Conservation (phyloP, 805 yeast genomes). For the Candida endomychidarum region DNA sequence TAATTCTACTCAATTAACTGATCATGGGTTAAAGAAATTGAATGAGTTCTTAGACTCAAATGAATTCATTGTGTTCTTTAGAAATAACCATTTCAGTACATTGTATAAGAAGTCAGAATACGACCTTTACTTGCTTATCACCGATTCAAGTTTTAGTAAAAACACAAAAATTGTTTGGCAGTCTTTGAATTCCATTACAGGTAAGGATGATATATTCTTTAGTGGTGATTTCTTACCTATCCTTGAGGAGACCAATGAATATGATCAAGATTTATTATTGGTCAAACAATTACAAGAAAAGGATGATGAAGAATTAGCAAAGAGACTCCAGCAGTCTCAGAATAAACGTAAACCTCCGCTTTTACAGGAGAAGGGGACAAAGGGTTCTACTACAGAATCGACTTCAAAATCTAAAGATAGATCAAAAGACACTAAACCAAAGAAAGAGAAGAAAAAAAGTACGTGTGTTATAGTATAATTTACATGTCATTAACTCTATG, state of each 20-base stretch:
- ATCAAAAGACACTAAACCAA: slow-evolving; percentile 8
- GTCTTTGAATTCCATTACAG: slow-evolving; percentile 62
- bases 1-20: slow-evolving; percentile 76
- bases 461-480: slow-evolving; percentile 24
- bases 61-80: slow-evolving; percentile 68
- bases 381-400: too few species aligned
- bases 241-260: slow-evolving; percentile 18
- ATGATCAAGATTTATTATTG: slow-evolving; percentile 28
- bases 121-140: slow-evolving; percentile 62
- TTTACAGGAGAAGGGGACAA: slow-evolving; percentile 1
- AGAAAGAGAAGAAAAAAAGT: slow-evolving; percentile 17
- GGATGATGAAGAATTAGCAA: slow-evolving; percentile 55
- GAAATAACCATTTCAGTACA: slow-evolving; percentile 88
- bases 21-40: slow-evolving; percentile 56
- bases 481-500: slow-evolving; percentile 6
- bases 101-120: slow-evolving; percentile 50
- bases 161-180: slow-evolving; percentile 76
- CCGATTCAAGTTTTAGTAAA: slow-evolving; percentile 66
- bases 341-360: slow-evolving; percentile 14
- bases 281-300: slow-evolving; percentile 54
- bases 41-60: slow-evolving; percentile 47
- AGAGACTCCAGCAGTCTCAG: slow-evolving; percentile 39
- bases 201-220: slow-evolving; percentile 67
- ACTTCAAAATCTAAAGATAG: too few species aligned
- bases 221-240: slow-evolving; percentile 63